Percentiles rank a stretch among this genome's conserved stretches.
These are phyloP conservation scores for Cladosporium cucumerinum DNA, from an alignment of 2,329 filamentous ascomycete genomes.

Conservation along the genomic window DNA sequence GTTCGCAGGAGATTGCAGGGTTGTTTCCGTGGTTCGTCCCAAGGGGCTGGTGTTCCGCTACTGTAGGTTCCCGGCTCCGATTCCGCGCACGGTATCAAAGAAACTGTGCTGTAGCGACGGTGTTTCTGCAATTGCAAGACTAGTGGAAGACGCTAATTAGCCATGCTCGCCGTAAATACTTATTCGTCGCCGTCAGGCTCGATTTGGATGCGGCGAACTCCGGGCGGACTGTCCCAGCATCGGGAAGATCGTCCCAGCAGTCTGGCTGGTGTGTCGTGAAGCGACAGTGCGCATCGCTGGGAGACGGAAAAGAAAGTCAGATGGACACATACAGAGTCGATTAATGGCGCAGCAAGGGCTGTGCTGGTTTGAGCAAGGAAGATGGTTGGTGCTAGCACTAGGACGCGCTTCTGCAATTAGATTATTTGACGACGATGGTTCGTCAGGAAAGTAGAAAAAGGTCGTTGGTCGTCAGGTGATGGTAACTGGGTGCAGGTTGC, in stretches of 20 bases:
- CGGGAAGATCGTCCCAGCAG: not conserved
- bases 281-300: conserved; percentile 11
- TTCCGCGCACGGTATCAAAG: conserved; percentile 28
- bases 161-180: not conserved
- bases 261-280: conserved; percentile 3
- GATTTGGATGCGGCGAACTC: not conserved
- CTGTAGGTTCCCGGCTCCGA: conserved; percentile 32
- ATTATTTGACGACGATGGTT: conserved; percentile 3
- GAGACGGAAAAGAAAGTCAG: conserved; percentile 3
- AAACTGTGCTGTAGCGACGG: conserved; percentile 28
- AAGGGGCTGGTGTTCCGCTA: conserved; percentile 32
- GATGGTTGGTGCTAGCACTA: conserved; percentile 4
- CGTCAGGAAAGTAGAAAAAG: conserved; percentile 1
- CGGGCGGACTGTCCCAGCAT: not conserved
- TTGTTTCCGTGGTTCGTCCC: conserved; percentile 31
- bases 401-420: conserved; percentile 1
- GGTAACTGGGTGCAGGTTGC: conserved; percentile 9
- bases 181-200: not conserved
- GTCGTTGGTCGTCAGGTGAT: conserved; percentile 13
- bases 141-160: conserved; percentile 11
- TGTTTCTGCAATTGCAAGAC: conserved; percentile 22
- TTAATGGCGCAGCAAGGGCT: conserved; percentile 10
- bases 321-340: conserved; percentile 6
- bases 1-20: conserved; percentile 40
- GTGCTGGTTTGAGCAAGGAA: conserved; percentile 12